Evolutionary conservation across 331 rosid genomes (phyloP).

Genomic region (Acacia pycnantha): DNA sequence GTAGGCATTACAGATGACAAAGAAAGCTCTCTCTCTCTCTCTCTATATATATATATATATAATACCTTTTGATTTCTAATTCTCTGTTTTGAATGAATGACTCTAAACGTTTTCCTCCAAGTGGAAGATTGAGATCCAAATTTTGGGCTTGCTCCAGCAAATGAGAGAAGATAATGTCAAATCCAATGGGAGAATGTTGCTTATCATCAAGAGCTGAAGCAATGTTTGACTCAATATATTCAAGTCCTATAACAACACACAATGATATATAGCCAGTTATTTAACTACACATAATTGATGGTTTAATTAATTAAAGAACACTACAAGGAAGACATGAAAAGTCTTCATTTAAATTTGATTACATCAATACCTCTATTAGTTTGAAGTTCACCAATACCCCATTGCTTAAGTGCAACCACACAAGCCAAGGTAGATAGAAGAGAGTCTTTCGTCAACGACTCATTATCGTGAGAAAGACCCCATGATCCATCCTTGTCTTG

Average conservation of each 20-base stretch:
- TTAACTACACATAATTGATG: neutral
- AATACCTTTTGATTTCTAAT: slow-evolving; percentile 50
- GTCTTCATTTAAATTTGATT: neutral
- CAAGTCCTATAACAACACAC: slow-evolving; percentile 55
- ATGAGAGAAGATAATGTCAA: slow-evolving; percentile 64
- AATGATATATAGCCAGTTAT: neutral
- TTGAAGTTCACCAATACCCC: slow-evolving; percentile 66
- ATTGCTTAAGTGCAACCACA: slow-evolving; percentile 66
- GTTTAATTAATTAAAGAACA: neutral
- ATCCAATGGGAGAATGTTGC: slow-evolving; percentile 73
- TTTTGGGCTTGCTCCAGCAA: slow-evolving; percentile 55
- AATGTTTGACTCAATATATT: slow-evolving; percentile 63
- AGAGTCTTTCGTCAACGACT: slow-evolving; percentile 59
- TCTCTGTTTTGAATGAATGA: slow-evolving; percentile 54
- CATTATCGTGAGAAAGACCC: slow-evolving; percentile 56
- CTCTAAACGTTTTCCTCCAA: slow-evolving; percentile 41
- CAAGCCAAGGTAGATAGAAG: slow-evolving; percentile 75
- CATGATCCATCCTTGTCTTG: slow-evolving; percentile 85
- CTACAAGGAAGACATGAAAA: neutral
- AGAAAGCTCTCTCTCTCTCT: no score
- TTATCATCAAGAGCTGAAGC: slow-evolving; percentile 60
- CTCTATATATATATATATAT: no score
- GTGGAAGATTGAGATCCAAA: slow-evolving; percentile 54
- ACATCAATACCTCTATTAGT: slow-evolving; percentile 54
- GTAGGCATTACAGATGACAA: neutral